A percentile compares a stretch with the other conserved stretches of the same genome.
Evolutionary conservation across 2,329 filamentous ascomycete genomes (phyloP).

Genomic region (Talaromyces sp.): DNA sequence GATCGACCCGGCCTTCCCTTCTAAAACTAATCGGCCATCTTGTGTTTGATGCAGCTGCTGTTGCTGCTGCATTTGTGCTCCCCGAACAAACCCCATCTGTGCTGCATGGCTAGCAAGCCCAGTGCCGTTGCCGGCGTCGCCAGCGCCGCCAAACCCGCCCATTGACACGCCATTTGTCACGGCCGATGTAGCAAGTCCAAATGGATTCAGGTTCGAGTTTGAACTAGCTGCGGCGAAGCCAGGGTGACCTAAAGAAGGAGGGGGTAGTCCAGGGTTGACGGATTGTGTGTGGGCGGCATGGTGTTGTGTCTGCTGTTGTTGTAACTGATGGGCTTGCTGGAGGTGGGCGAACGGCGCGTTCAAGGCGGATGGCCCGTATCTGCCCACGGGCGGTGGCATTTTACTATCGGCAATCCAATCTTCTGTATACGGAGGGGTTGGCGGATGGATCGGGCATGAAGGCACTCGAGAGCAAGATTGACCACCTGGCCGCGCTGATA

Average conservation of each 20-base stretch:
- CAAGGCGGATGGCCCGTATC: slow-evolving; percentile 56
- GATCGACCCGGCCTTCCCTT: slow-evolving; percentile 52
- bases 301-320: slow-evolving; percentile 42
- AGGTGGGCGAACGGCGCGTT: slow-evolving; percentile 58
- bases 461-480: neutral
- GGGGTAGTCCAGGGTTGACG: slow-evolving; percentile 46
- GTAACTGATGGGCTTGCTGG: slow-evolving; percentile 46
- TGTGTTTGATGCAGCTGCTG: slow-evolving; percentile 48
- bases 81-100: slow-evolving; percentile 80
- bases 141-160: slow-evolving; percentile 53
- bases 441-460: slow-evolving; percentile 18
- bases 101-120: slow-evolving; percentile 83
- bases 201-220: slow-evolving; percentile 65
- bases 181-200: slow-evolving; percentile 49
- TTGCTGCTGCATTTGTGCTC: slow-evolving; percentile 60
- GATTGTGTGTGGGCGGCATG: slow-evolving; percentile 40
- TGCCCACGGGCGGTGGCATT: slow-evolving; percentile 57
- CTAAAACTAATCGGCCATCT: slow-evolving; percentile 52
- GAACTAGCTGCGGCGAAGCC: slow-evolving; percentile 61
- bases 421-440: slow-evolving; percentile 14
- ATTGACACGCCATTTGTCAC: slow-evolving; percentile 54
- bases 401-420: slow-evolving; percentile 18
- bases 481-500: neutral
- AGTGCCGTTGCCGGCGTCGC: slow-evolving; percentile 55
- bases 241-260: slow-evolving; percentile 62